Evolutionary conservation across 2,329 filamentous ascomycete species (phyloP), one percentile per base, ranked within the genome.

Genomic region (Calonectria ilicicola): DNA sequence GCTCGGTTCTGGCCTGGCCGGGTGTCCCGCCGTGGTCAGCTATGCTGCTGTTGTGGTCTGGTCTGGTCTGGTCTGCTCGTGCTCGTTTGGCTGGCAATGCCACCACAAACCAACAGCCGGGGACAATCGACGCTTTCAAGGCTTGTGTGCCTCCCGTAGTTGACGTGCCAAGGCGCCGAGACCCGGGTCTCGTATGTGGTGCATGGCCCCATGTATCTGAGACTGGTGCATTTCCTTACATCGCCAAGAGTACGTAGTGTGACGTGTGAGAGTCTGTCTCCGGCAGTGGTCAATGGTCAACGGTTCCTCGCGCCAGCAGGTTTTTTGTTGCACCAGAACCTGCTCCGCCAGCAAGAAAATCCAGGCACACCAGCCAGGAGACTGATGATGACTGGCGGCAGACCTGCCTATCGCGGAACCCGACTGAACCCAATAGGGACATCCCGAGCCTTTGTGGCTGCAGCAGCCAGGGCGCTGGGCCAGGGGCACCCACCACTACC

Each of bases 401-500:
- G 26, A 51, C 63, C 44, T 65, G 44, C 63, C 63, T 65, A 66
- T 66, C 47, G 38, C 21, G 35, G 64, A 38, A 44, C 10, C 64
- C 19, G 49, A 23, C 64, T 56, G 35, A 58, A 56, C 35, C 44
- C 47, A 51, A 38, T 29, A 35, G 26, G 49, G 63, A 65, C 26
- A 51, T 42, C 29, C 29, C 46, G 27, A 15, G 29, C 19, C 6
- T 9, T 38, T 32, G 29, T 65, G 63, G 62, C 29, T 65, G 58
- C 40, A 63, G n/a, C 58, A 46, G 40, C 58, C 58, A 63, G 58
- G 58, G 58, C 23, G 40, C 53, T 32, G 44, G 44, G 5, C 51
- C 66, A 69, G 56, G 66, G 66, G 56, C 56, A 63, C 29, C 17
- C 32, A 62, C 56, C 64, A 63, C 58, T 40, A 65, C 32, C 32